phyloP scores from a whole-genome alignment of 2,329 filamentous ascomycete species.

The Massarina eburnea region DNA sequence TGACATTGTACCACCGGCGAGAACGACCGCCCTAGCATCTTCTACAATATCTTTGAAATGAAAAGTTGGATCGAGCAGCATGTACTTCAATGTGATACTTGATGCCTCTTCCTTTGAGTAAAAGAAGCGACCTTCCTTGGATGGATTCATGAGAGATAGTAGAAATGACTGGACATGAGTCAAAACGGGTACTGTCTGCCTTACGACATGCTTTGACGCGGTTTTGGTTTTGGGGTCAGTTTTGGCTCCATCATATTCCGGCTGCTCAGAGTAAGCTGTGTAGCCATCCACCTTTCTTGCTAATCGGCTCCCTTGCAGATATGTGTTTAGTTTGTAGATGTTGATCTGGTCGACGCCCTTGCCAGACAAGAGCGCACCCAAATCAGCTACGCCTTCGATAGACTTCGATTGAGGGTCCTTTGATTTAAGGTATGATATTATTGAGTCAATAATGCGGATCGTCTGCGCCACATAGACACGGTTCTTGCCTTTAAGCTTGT shows the following conservation, averaged over 20 bases:
- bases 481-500: slow-evolving; percentile 86
- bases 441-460: slow-evolving; percentile 77
- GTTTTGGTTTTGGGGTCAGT: not conserved
- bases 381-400: slow-evolving; percentile 68
- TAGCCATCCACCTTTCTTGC: slow-evolving; percentile 96
- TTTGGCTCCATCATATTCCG: slow-evolving; percentile 22
- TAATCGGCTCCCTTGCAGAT: slow-evolving; percentile 88
- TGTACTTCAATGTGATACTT: slow-evolving; percentile 72
- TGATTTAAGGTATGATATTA: slow-evolving; percentile 67
- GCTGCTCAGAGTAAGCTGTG: slow-evolving; percentile 62
- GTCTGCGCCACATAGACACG: slow-evolving; percentile 88
- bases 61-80: slow-evolving; percentile 86
- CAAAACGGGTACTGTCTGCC: slow-evolving; percentile 54
- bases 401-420: slow-evolving; percentile 45
- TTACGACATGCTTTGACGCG: slow-evolving; percentile 10
- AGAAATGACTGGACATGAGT: slow-evolving; percentile 71
- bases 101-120: slow-evolving; percentile 51
- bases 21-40: slow-evolving; percentile 79
- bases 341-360: slow-evolving; percentile 97
- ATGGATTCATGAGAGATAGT: slow-evolving; percentile 81
- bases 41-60: slow-evolving; percentile 88
- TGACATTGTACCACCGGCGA: slow-evolving; percentile 97
- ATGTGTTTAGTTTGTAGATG: slow-evolving; percentile 81
- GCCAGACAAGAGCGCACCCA: slow-evolving; percentile 72
- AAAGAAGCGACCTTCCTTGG: slow-evolving; percentile 65